Evolutionary conservation across 169 alveolate genomes (phyloP), one percentile per base, ranked within the genome.

Genomic region (Cryptosporidium tyzzeri): DNA sequence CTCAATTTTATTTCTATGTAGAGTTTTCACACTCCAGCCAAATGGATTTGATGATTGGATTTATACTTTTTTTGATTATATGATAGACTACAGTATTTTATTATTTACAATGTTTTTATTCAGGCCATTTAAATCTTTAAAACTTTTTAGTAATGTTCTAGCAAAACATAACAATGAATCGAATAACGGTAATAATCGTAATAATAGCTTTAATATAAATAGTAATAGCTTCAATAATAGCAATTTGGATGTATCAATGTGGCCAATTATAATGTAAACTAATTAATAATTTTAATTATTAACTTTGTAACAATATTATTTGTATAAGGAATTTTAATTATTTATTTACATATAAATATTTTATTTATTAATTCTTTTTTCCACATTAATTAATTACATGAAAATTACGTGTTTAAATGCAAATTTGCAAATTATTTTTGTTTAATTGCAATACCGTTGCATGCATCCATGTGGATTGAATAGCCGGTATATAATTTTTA

Each of bases 41-140:
- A 80, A 80, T 44, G 89, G 89, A 16, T 62, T 61, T 33, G 89
- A 80, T 41, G 89, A 80, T 29, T 80, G 89, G 89, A 59, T 80
- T 41, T 80, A 80, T 39, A 65, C 50, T 21, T 8, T 80, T 9
- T 18, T 62, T n/a, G 89, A 80, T 59, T 67, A 35, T 18, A 39
- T 80, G 9, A 21, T 41, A 26, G 89, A 80, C n/a, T 80, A 26
- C 51, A 14, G 26, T 21, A 62, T 80, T 29, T 35, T 80, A 21
- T 18, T 62, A 26, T 8, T 37, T 48, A 58, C 41, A 26, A 59
- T 59, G 51, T 26, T 41, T 39, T 18, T 65, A 8, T 80, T 80
- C 51, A 80, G 80, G 53, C 80, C 89, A 12, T 80, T 80, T 65
- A 65, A 80, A 48, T 41, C 53, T 9, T 35, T 67, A 39, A 44